Percentiles rank a stretch among this genome's conserved stretches.
These are phyloP conservation scores for Penicillium sp. DNA, from an alignment of 2,329 filamentous ascomycete genomes.

Conservation along the genomic window DNA sequence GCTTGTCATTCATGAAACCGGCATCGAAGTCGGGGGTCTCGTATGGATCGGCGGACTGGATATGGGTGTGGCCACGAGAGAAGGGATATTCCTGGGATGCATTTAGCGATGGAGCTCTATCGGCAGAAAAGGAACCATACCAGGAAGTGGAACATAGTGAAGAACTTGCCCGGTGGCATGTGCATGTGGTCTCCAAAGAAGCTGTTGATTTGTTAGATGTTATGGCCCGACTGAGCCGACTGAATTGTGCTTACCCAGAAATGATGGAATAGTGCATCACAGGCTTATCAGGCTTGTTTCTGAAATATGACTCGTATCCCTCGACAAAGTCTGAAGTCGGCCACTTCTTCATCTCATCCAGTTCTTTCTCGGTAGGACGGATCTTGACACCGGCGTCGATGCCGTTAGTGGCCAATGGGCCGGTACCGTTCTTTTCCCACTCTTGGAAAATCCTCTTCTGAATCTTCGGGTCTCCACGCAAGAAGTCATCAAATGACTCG, in stretches of 20 bases:
- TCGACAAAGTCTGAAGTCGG: constrained; percentile 67
- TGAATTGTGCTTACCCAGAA: constrained; percentile 49
- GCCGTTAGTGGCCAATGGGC: constrained; percentile 73
- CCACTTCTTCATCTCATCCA: constrained; percentile 68
- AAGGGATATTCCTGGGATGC: constrained; percentile 63
- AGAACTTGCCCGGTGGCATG: constrained; percentile 75
- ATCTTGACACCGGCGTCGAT: constrained; percentile 80
- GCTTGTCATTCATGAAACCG: constrained; percentile 81
- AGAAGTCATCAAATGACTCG: constrained; percentile 79
- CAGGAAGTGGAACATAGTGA: constrained; percentile 80
- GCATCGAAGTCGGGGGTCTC: constrained; percentile 74
- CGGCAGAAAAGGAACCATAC: constrained; percentile 13
- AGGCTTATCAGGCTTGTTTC: constrained; percentile 80
- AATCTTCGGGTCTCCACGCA: constrained; percentile 68
- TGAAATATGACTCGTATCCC: constrained; percentile 80
- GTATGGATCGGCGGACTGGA: constrained; percentile 70
- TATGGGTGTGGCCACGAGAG: constrained; percentile 69
- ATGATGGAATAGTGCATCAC: constrained; percentile 85
- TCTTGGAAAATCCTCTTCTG: constrained; percentile 74
- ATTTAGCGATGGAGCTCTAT: not conserved
- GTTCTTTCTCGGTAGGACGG: constrained; percentile 66
- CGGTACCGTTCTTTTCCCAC: constrained; percentile 77
- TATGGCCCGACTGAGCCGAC: no score
- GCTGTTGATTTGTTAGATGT: constrained; percentile 12
- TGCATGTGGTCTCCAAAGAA: constrained; percentile 52